Conservation (phyloP, 163 green algal species). For the Scenedesmus sp. region DNA sequence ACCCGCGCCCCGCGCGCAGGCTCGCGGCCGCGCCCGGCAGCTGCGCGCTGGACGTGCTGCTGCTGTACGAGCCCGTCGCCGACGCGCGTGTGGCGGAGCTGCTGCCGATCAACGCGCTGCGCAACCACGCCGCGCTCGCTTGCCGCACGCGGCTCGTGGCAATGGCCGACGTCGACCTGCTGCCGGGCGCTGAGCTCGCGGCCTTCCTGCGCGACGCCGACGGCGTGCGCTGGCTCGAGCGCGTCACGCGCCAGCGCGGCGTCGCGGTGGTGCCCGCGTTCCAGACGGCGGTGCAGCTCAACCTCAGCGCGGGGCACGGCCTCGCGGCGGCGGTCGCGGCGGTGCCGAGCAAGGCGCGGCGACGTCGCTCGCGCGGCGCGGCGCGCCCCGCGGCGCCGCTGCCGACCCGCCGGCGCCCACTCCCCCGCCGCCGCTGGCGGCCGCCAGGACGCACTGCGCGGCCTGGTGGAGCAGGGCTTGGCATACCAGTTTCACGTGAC, state of each 20-base stretch:
- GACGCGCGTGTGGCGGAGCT: constrained; percentile 40
- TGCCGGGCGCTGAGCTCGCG: constrained; percentile 46
- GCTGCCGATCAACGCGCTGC: constrained; percentile 59
- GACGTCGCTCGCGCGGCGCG: no score
- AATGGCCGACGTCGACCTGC: constrained; percentile 69
- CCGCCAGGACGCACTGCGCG: constrained; percentile 1
- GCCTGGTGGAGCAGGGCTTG: not conserved
- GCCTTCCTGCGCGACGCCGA: not conserved
- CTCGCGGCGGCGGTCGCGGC: not conserved
- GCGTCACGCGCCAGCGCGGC: not conserved
- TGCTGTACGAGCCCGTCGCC: constrained; percentile 57
- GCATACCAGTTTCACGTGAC: constrained; percentile 19
- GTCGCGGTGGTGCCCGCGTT: constrained; percentile 29
- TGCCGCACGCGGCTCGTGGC: constrained; percentile 54
- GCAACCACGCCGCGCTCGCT: constrained; percentile 49
- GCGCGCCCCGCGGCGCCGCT: no score
- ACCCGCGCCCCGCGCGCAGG: constrained; percentile 7
- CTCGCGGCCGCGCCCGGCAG: not conserved
- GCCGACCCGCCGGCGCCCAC: no score
- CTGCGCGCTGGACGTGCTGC: constrained; percentile 56
- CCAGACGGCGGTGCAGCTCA: constrained; percentile 11
- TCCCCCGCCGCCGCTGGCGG: no score
- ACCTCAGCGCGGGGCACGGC: not conserved
- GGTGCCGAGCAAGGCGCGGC: not conserved
- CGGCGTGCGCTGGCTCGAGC: not conserved